Evolutionary conservation across 345 rosid genomes (phyloP), one percentile per base, ranked within the genome.

Genomic region (Sisymbrium altissimum): DNA sequence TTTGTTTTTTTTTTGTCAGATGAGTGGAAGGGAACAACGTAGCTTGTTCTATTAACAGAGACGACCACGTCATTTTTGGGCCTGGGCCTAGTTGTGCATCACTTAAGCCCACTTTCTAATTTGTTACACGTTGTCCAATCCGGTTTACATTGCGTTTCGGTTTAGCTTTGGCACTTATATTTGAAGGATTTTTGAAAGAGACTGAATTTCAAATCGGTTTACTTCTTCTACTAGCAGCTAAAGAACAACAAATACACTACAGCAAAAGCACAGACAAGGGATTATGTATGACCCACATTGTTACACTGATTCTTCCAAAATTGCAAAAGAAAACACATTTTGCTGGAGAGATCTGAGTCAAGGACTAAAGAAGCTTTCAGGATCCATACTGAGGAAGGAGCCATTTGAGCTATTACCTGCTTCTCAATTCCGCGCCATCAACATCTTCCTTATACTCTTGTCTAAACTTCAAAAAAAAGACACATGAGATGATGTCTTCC

Each of bases 21-120:
- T 70, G 80, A 77, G 80, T 77, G 80, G 80, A 77, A 77, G 72
- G 17, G 72, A 77, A 58, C 80, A 64, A 63, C 72, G 71, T 45
- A 4, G 57, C 68, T 64, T 41, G 36, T 53, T 68, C 68, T 50
- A 59, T 3, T 60, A 7, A 55, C 58, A 61, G 17, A 7, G 50
- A 68, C 75, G 80, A 63, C 66, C 50, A 64, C 72, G 72, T 71
- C 68, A 23, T 48, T 13, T n/a, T 14, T 39, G 25, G 55, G 61
- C 76, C 36, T 69, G 66, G 49, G 66, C 71, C 64, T 29, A 0
- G 0, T 7, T 46, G 1, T 4, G 5, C 9, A 48, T 54, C 32
- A 41, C 4, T 2, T 12, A 57, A 57, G 64, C 54, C 64, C 9
- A 32, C 4, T 27, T 27, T 27, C 4, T 12, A 44, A 12, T 15